These are phyloP conservation scores for Leccinum barrowsii DNA, from an alignment of 768 basidiomycete genomes.

Conservation along the genomic window DNA sequence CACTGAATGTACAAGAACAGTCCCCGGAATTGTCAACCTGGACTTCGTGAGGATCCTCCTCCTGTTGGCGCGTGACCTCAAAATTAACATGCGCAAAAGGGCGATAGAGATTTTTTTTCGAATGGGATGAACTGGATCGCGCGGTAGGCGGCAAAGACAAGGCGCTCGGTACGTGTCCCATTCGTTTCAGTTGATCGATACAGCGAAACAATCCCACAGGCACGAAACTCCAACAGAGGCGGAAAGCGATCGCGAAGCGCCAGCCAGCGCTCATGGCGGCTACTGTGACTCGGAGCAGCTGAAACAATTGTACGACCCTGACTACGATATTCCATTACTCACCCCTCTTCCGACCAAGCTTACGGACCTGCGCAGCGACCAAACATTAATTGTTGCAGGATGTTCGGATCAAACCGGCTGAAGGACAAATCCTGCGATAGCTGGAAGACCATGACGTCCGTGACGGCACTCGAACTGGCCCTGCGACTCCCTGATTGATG, in stretches of 20 bases:
- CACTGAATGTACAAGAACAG: conserved; percentile 1
- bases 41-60: conserved; percentile 3
- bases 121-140: conserved; percentile 26
- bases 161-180: conserved; percentile 23
- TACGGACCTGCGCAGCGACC: neutral
- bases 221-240: neutral
- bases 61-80: conserved; percentile 15
- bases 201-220: neutral
- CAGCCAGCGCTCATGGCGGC: too few relatives aligned
- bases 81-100: conserved; percentile 23
- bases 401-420: neutral
- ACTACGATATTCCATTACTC: neutral
- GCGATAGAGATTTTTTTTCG: conserved; percentile 25
- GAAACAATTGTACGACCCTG: neutral
- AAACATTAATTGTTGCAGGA: neutral
- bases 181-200: neutral
- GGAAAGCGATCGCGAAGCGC: too few relatives aligned
- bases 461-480: neutral
- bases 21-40: conserved; percentile 8
- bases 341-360: neutral
- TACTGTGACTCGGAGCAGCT: neutral
- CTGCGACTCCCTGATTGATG: neutral
- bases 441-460: neutral
- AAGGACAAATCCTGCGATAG: neutral
- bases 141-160: conserved; percentile 19